phyloP scores from a whole-genome alignment of 1,284 basidiomycete species.

The Singerocomus rubriflavus region DNA sequence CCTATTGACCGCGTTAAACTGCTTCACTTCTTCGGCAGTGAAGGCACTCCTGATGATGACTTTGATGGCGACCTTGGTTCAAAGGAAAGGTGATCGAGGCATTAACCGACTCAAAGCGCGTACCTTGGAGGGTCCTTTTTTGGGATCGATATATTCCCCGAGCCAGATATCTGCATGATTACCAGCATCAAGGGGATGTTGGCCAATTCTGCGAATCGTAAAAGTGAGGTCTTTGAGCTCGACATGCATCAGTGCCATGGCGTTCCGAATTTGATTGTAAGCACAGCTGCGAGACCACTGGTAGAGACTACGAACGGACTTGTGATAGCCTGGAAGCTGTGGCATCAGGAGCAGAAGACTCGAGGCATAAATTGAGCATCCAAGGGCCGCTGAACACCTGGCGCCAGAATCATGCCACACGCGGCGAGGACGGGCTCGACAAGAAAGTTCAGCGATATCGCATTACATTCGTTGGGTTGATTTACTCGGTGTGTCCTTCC shows the following conservation, averaged over 20 bases:
- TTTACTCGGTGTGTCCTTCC: neutral
- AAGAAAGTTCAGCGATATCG: too few relatives aligned
- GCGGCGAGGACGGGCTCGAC: too few relatives aligned
- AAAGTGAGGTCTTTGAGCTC: conserved; percentile 25
- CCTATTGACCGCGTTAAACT: conserved; percentile 22
- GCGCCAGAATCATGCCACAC: too few relatives aligned
- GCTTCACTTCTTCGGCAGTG: conserved; percentile 13
- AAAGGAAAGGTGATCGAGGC: neutral
- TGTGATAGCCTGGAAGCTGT: too few relatives aligned
- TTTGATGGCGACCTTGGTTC: conserved; percentile 26
- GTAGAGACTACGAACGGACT: neutral
- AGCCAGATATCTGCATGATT: conserved; percentile 28
- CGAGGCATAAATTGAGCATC: neutral
- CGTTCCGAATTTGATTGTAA: neutral
- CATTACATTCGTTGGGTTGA: neutral
- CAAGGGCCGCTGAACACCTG: too few relatives aligned
- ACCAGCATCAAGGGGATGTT: conserved; percentile 20
- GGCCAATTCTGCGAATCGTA: conserved; percentile 14
- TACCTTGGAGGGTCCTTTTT: conserved; percentile 5
- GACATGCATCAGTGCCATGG: conserved; percentile 21
- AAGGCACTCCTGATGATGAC: conserved; percentile 20
- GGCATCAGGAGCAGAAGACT: neutral
- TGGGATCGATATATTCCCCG: conserved; percentile 19
- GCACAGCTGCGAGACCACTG: too few relatives aligned
- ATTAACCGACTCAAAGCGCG: neutral